Percentiles rank a stretch among this genome's conserved stretches.
Conservation (phyloP, 345 rosid species). For the Luvunga scandens region DNA sequence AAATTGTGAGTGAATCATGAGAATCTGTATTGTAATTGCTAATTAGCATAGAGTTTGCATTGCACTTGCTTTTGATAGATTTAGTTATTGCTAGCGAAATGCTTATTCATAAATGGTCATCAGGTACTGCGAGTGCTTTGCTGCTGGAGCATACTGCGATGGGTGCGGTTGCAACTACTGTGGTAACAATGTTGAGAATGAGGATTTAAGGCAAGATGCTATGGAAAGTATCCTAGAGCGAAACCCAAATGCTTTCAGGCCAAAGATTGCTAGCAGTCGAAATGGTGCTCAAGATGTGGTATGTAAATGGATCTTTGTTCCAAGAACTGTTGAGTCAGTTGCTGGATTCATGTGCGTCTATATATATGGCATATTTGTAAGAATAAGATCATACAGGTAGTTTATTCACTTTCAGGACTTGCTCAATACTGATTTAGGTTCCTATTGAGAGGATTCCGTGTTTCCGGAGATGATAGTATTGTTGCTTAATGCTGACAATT, state of each 20-base stretch:
- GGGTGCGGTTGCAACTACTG: conserved; percentile 51
- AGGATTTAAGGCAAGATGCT: conserved; percentile 31
- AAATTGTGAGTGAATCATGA: conserved; percentile 40
- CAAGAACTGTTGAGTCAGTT: not conserved
- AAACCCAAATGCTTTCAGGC: conserved; percentile 47
- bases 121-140: conserved; percentile 62
- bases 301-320: conserved; percentile 5
- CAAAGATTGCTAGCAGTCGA: conserved; percentile 20
- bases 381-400: not conserved
- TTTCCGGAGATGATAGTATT: not conserved
- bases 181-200: conserved; percentile 38
- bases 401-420: not conserved
- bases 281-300: conserved; percentile 30
- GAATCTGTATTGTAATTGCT: not conserved
- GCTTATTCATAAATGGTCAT: conserved; percentile 15
- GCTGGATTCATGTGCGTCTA: not conserved
- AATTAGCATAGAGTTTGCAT: not conserved
- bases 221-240: conserved; percentile 32
- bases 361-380: not conserved
- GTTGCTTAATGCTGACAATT: not conserved
- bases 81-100: not conserved
- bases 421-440: not conserved
- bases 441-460: not conserved
- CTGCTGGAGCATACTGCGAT: conserved; percentile 48
- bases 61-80: conserved; percentile 5